Percentiles rank a stretch among this genome's conserved stretches.
phyloP scores from a whole-genome alignment of 192 early-diverging fungal genomes.

The Piromyces finnis region DNA sequence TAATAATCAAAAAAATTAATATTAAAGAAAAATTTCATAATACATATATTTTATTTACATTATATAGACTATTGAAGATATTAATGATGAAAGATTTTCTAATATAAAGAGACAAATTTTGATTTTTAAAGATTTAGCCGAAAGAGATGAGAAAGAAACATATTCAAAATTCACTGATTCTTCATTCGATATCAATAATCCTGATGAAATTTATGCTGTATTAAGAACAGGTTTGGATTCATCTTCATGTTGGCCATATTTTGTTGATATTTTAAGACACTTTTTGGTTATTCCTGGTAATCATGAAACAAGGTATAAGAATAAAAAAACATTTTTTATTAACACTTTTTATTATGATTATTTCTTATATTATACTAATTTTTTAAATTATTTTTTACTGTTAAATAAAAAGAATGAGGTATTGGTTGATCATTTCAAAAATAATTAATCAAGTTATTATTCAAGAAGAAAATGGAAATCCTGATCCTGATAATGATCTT shows the following conservation, averaged over 20 bases:
- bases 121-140: constrained; percentile 2
- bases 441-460: constrained; percentile 21
- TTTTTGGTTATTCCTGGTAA: background rate
- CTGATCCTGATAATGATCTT: constrained; percentile 18
- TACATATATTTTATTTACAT: too few species aligned
- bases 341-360: too few species aligned
- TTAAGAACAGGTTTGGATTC: background rate
- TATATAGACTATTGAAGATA: background rate
- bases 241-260: background rate
- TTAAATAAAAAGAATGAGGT: constrained; percentile 22
- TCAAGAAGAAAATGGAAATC: constrained; percentile 16
- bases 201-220: background rate
- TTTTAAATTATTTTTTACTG: too few species aligned
- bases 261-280: background rate
- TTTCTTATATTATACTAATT: too few species aligned
- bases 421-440: constrained; percentile 26
- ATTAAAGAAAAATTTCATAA: too few species aligned
- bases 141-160: constrained; percentile 22
- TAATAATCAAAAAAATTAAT: too few species aligned
- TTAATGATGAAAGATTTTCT: background rate
- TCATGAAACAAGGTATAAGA: background rate
- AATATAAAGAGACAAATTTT: background rate
- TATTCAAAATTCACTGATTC: constrained; percentile 6
- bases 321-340: background rate
- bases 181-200: constrained; percentile 3